Evolutionary conservation across 352 stramenopile genomes (phyloP).

Genomic region (Pythium apleroticum): DNA sequence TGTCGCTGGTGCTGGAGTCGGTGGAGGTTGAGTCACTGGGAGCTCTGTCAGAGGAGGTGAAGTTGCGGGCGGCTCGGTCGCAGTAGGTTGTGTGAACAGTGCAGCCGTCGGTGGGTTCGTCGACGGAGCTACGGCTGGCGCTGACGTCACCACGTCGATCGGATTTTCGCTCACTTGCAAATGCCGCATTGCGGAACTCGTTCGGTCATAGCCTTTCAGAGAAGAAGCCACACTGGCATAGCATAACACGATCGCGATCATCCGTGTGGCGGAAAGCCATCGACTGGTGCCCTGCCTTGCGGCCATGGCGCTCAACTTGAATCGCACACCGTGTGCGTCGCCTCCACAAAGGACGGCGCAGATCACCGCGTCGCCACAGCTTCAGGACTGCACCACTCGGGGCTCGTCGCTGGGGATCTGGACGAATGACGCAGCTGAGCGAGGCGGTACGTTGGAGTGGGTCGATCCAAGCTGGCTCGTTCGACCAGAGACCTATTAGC

Average conservation of each 20-base stretch:
- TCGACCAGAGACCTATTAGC: not conserved
- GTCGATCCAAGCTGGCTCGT: not conserved
- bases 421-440: not conserved
- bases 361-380: too few species aligned
- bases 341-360: too few species aligned
- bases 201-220: not conserved
- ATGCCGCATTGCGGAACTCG: not conserved
- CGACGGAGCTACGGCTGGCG: not conserved
- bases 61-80: not conserved
- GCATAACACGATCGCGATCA: not conserved
- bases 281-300: not conserved
- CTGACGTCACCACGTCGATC: not conserved
- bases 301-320: not conserved
- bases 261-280: not conserved
- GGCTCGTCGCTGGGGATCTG: not conserved
- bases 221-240: not conserved
- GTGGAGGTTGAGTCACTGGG: not conserved
- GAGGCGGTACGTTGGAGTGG: not conserved
- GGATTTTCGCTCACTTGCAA: not conserved
- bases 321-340: not conserved
- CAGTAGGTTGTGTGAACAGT: not conserved
- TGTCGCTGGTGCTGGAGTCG: not conserved
- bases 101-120: not conserved
- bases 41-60: not conserved
- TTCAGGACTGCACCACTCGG: not conserved